Evolutionary conservation across 768 basidiomycete species (phyloP).

Genomic region (Kwoniella dejecticola): DNA sequence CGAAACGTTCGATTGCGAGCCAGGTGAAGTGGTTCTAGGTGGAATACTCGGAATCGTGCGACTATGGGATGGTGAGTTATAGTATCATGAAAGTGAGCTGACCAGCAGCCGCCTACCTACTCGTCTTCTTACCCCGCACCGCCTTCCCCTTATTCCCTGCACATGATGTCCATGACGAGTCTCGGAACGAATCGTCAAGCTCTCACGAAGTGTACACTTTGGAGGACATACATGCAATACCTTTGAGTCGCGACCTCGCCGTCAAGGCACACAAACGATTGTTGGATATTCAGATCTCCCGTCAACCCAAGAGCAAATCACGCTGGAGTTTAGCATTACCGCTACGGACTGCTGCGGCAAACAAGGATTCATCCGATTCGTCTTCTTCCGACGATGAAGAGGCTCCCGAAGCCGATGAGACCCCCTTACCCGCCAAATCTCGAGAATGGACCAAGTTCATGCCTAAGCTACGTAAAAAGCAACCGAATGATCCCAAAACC

Average conservation of each 20-base stretch:
- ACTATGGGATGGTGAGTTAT: conserved; percentile 49
- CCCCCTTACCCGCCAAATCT: conserved; percentile 14
- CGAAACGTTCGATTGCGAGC: conserved; percentile 17
- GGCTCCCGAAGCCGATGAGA: conserved; percentile 32
- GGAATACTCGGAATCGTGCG: conserved; percentile 47
- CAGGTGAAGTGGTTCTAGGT: conserved; percentile 36
- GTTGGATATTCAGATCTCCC: conserved; percentile 17
- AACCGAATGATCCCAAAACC: conserved; percentile 1
- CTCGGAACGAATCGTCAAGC: conserved; percentile 24
- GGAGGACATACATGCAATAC: conserved; percentile 44
- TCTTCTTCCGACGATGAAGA: conserved; percentile 17
- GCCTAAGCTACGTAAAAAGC: conserved; percentile 26
- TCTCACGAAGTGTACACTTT: conserved; percentile 39
- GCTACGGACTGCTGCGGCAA: not conserved
- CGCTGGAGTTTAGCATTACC: conserved; percentile 19
- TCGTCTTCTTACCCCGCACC: conserved; percentile 39
- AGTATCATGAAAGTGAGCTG: not conserved
- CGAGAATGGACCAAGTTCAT: conserved; percentile 31
- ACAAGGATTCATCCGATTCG: conserved; percentile 4
- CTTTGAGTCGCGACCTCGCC: conserved; percentile 32
- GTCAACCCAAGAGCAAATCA: conserved; percentile 20
- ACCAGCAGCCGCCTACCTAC: conserved; percentile 41
- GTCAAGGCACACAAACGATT: conserved; percentile 18
- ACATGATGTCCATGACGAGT: conserved; percentile 18
- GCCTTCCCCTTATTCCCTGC: conserved; percentile 32